Conservation (phyloP, 257 asterid genomes). For the Przewalskia tangutica region DNA sequence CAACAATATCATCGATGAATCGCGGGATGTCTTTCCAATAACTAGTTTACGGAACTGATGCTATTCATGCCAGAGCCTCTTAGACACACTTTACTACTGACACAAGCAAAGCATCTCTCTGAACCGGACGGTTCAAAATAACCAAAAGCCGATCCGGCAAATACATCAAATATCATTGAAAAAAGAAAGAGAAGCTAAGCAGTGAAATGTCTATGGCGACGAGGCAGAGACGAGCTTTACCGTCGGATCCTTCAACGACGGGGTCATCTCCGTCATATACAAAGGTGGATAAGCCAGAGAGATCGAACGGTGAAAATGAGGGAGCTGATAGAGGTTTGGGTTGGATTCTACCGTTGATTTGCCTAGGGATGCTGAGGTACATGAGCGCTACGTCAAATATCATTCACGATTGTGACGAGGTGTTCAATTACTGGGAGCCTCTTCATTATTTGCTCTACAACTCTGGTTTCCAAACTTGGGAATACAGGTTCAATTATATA, state of each 20-base stretch:
- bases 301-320: slow-evolving; percentile 26
- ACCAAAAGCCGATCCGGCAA: not conserved
- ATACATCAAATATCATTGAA: too few relatives aligned
- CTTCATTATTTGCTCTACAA: slow-evolving; percentile 85
- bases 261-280: slow-evolving; percentile 55
- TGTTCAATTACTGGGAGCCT: slow-evolving; percentile 99
- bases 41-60: too few relatives aligned
- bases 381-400: slow-evolving; percentile 93
- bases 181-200: too few relatives aligned
- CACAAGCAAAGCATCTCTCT: not conserved
- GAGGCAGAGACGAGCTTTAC: slow-evolving; percentile 75
- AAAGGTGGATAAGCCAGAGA: slow-evolving; percentile 68
- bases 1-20: too few relatives aligned
- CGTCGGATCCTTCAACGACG: slow-evolving; percentile 19
- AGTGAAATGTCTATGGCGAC: slow-evolving; percentile 33
- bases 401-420: slow-evolving; percentile 97
- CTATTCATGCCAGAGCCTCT: too few relatives aligned
- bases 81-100: too few relatives aligned
- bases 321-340: slow-evolving; percentile 42
- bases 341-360: slow-evolving; percentile 67
- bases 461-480: slow-evolving; percentile 98
- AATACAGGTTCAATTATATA: slow-evolving; percentile 52
- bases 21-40: too few relatives aligned
- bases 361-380: slow-evolving; percentile 64
- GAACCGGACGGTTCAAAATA: not conserved